A percentile compares a stretch with the other conserved stretches of the same genome.
Evolutionary conservation across 345 rosid species (phyloP).

Genomic region (Hypericum androsaemum): DNA sequence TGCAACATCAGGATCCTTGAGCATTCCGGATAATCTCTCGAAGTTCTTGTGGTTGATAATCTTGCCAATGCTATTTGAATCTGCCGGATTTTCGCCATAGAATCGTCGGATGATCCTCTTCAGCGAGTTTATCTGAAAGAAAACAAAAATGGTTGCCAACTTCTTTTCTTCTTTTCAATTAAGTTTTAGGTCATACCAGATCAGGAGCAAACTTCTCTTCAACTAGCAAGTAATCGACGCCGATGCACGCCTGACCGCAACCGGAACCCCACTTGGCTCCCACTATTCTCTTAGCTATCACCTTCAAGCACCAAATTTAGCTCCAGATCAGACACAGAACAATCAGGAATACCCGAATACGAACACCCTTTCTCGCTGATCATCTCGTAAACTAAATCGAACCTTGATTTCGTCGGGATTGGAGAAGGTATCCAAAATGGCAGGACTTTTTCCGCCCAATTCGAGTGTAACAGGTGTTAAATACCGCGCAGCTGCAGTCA

Average conservation of each 20-base stretch:
- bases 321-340: no score
- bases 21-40: slow-evolving; percentile 39
- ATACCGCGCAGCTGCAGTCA: slow-evolving; percentile 77
- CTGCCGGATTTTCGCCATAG: slow-evolving; percentile 52
- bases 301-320: slow-evolving; percentile 13
- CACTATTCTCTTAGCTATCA: slow-evolving; percentile 50
- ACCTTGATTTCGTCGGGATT: slow-evolving; percentile 47
- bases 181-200: slow-evolving; percentile 35
- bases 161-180: no score
- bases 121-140: slow-evolving; percentile 51
- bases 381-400: no score
- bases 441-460: slow-evolving; percentile 85
- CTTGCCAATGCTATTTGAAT: slow-evolving; percentile 41
- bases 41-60: slow-evolving; percentile 45
- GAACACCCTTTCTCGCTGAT: no score
- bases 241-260: slow-evolving; percentile 74
- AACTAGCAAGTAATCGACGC: slow-evolving; percentile 59
- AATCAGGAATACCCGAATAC: no score
- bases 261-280: slow-evolving; percentile 86
- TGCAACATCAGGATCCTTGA: slow-evolving; percentile 49
- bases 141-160: neutral
- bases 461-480: slow-evolving; percentile 82
- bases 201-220: slow-evolving; percentile 39
- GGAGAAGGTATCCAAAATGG: slow-evolving; percentile 43
- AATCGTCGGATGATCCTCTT: slow-evolving; percentile 35